Base-by-base conservation (phyloP, 306 rosid genomes). In the Myrica gale region DNA sequence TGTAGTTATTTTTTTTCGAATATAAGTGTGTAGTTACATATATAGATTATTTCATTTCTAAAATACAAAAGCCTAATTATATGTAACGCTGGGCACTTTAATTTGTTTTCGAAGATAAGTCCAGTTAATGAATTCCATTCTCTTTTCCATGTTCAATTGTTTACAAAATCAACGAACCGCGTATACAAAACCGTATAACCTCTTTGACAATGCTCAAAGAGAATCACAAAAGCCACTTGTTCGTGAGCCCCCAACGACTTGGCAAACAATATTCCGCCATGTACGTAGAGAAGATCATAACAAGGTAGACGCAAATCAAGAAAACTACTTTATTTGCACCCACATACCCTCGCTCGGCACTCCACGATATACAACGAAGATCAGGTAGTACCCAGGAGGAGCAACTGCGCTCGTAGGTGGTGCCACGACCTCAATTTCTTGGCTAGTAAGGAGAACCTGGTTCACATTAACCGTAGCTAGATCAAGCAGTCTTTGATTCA, bases 381-480 rank as follows among this genome's bases (percentile, higher is more conserved):
- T n/a, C 19, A 96, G 13, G 80, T 96, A 96, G 61, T 67, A 84
- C 13, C 99, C 99, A 0, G 93, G 92, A 1, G 99, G 99, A 51
- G 99, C 90, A 47, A 87, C 4, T 7, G 45, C 74, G 0, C 74
- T 76, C 0, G 80, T 71, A 0, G 85, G 72, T 0, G 99, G 99
- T 0, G 99, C 87, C 74, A 26, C 11, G 0, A 53, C 81, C 0
- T 13, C 19, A 3, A 80, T 41, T 16, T 0, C 46, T 67, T 56
- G 83, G 32, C 4, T 4, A 1, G 90, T 87, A 0, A 6, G 17
- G 0, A 46, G 4, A 23, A 15, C 74, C 12, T 7, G 15, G 4
- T 5, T 47, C 4, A 62, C 3, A 1, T 4, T 68, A n/a, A 7
- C 65, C 37, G 50, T 65, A 0, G 68, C 78, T 58, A 96, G 74